Evolutionary conservation across 192 early-diverging fungal genomes (phyloP), one percentile per base, ranked within the genome.

Genomic region (Coemansia brasiliensis): DNA sequence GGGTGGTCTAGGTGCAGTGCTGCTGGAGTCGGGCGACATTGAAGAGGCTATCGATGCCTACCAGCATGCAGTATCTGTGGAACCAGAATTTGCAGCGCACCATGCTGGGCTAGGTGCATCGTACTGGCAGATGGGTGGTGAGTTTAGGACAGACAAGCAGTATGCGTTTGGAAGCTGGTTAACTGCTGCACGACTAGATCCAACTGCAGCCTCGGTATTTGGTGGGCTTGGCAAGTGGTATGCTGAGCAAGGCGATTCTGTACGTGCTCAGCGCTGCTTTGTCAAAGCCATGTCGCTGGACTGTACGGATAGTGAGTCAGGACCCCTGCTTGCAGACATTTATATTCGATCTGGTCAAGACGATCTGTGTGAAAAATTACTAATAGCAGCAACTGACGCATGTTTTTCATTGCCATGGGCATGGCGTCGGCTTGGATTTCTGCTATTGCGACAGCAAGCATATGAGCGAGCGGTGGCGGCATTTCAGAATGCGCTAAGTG

Each of bases 181-280:
- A 21, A 58, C 64, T 12, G 84, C 92, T 1, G 89, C 86, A 4
- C 91, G 90, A 49, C 51, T 86, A 6, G 86, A 95, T 59, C 74
- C 89, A 4, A 46, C 64, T 12, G 75, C 72, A 45, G 72, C 86
- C 13, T 69, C 70, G 5, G 84, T 88, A 0, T 98, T 96, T 61
- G 83, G 88, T 0, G 85, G 82, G 21, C 81, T 98, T 10, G 96
- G 94, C 10, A 77, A 90, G 39, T 94, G 90, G 63, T 96, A 93
- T 67, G 75, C 71, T 11, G 52, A 82, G 16, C 73, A 90, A 40
- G 87, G 84, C n/a, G 56, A 79, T 29, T 90, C 95, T 53, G 65
- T 24, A 0, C 86, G 93, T 6, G 93, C 94, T 6, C 72, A 79
- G 35, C 89, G 88, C 56, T 98, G 94, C 67, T 93, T 89, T 66